Conservation (phyloP, 306 rosid genomes). For the Cucurbita pepo region DNA sequence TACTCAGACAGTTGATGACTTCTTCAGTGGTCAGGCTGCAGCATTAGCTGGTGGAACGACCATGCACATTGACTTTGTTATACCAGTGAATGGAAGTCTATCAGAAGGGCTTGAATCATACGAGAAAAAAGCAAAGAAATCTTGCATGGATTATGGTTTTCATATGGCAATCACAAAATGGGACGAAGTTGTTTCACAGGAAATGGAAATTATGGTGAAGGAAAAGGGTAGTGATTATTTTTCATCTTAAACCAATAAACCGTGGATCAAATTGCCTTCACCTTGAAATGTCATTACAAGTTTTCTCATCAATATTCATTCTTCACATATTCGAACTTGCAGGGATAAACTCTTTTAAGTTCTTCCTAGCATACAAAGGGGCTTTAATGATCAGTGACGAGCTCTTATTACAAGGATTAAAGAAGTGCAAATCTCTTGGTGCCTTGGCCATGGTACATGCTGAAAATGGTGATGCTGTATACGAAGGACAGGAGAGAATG, state of each 20-base stretch:
- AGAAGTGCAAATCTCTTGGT: slow-evolving; percentile 87
- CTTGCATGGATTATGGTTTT: slow-evolving; percentile 95
- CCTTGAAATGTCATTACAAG: background rate
- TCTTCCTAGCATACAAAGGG: slow-evolving; percentile 91
- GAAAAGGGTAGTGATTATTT: slow-evolving; percentile 51
- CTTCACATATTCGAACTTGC: slow-evolving; percentile 1
- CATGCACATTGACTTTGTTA: slow-evolving; percentile 84
- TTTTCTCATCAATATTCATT: background rate
- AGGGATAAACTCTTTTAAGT: slow-evolving; percentile 96
- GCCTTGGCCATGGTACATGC: slow-evolving; percentile 99
- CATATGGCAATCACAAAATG: slow-evolving; percentile 95
- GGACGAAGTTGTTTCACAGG: slow-evolving; percentile 64
- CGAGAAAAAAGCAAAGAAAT: slow-evolving; percentile 50
- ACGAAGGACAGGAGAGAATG: slow-evolving; percentile 81
- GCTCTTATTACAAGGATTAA: slow-evolving; percentile 68
- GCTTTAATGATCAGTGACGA: slow-evolving; percentile 74
- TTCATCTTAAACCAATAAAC: background rate
- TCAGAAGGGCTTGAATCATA: slow-evolving; percentile 66
- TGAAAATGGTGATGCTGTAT: slow-evolving; percentile 89
- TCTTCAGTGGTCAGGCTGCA: slow-evolving; percentile 95
- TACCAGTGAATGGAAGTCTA: slow-evolving; percentile 62
- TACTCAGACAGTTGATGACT: slow-evolving; percentile 49
- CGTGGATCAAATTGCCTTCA: background rate
- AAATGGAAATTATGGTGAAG: slow-evolving; percentile 76
- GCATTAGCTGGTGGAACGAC: slow-evolving; percentile 98